Conservation (phyloP, 768 basidiomycete species). For the Suillus bovinus region DNA sequence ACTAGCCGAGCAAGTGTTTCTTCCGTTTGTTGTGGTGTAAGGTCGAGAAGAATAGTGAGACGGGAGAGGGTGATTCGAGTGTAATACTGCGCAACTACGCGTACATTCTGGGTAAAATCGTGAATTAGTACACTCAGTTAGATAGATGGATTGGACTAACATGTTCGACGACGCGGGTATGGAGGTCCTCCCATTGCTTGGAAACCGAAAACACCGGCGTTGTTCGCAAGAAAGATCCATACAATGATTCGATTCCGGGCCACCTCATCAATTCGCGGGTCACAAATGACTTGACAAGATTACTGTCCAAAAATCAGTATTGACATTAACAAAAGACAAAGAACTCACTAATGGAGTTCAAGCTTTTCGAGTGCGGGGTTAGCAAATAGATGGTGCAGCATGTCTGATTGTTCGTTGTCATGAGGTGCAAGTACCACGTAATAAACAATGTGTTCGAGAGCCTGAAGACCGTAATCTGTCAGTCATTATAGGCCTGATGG, state of each 20-base stretch:
- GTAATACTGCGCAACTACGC: slow-evolving; percentile 93
- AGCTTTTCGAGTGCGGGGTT: slow-evolving; percentile 81
- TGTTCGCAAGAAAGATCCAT: slow-evolving; percentile 78
- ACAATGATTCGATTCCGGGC: slow-evolving; percentile 89
- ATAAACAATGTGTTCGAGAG: slow-evolving; percentile 92
- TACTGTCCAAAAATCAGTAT: slow-evolving; percentile 49
- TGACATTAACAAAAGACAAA: neutral
- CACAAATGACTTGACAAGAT: slow-evolving; percentile 91
- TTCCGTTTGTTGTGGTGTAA: slow-evolving; percentile 80
- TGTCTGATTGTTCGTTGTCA: slow-evolving; percentile 96
- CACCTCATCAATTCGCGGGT: slow-evolving; percentile 95
- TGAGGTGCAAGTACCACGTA: slow-evolving; percentile 93
- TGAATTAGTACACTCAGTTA: neutral
- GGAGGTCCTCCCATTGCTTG: slow-evolving; percentile 92
- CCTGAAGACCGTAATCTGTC: slow-evolving; percentile 43
- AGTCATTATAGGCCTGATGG: slow-evolving; percentile 10
- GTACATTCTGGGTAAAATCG: slow-evolving; percentile 72
- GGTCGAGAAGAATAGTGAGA: slow-evolving; percentile 84
- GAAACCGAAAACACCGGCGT: slow-evolving; percentile 79
- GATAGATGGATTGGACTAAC: slow-evolving; percentile 47
- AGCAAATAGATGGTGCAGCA: slow-evolving; percentile 83
- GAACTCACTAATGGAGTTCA: slow-evolving; percentile 77
- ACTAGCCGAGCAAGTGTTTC: slow-evolving; percentile 88
- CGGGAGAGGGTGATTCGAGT: slow-evolving; percentile 86
- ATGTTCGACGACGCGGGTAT: slow-evolving; percentile 95